Conservation (phyloP, 306 rosid genomes). For the Morella rubra region DNA sequence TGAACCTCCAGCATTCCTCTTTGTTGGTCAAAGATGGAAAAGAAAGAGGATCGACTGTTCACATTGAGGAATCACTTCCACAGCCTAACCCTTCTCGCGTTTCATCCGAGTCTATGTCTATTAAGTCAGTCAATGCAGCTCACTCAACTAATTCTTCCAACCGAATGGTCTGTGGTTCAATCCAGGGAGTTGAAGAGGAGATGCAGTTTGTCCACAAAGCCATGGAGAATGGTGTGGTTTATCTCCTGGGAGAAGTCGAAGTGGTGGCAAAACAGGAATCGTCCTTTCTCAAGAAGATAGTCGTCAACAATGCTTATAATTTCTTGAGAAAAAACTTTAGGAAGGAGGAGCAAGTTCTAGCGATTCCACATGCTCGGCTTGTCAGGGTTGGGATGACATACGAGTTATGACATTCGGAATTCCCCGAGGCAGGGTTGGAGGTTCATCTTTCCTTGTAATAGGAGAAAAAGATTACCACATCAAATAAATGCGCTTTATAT, state of each 20-base stretch:
- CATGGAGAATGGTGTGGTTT: slow-evolving; percentile 62
- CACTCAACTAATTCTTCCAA: slow-evolving; percentile 25
- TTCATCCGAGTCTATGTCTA: slow-evolving; percentile 14
- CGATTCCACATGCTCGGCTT: slow-evolving; percentile 56
- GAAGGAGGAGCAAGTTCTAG: slow-evolving; percentile 51
- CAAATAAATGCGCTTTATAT: neutral
- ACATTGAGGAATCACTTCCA: slow-evolving; percentile 15
- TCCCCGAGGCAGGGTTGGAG: too few species aligned
- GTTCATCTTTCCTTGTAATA: too few species aligned
- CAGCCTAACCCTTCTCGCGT: neutral
- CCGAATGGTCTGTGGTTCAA: slow-evolving; percentile 26
- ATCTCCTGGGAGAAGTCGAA: slow-evolving; percentile 69
- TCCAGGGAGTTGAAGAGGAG: slow-evolving; percentile 51
- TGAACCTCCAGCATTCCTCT: neutral
- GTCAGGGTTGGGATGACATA: slow-evolving; percentile 65
- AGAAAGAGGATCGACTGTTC: slow-evolving; percentile 4
- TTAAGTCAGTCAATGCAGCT: slow-evolving; percentile 7
- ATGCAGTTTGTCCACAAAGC: slow-evolving; percentile 52
- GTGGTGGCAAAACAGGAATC: slow-evolving; percentile 63
- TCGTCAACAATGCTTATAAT: slow-evolving; percentile 54
- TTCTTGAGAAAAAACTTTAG: slow-evolving; percentile 73
- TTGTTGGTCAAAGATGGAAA: neutral
- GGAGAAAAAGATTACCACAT: neutral
- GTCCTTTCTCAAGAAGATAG: slow-evolving; percentile 59
- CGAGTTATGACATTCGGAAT: slow-evolving; percentile 31